Evolutionary conservation across 2,329 filamentous ascomycete genomes (phyloP).

Genomic region (Thielaviopsis musarum): DNA sequence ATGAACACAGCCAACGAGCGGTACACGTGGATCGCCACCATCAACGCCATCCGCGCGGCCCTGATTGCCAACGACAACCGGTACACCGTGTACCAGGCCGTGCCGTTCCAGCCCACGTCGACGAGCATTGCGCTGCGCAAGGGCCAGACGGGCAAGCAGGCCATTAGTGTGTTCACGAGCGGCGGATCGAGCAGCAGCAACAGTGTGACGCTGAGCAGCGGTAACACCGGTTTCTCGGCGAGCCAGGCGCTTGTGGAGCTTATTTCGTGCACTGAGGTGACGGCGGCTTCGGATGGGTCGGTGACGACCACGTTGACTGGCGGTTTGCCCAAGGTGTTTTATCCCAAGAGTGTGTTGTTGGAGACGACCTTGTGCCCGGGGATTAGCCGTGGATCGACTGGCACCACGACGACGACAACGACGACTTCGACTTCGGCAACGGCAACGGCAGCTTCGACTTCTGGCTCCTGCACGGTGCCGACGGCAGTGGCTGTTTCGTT

Average conservation of each 20-base stretch:
- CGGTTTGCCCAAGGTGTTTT: slow-evolving; percentile 12
- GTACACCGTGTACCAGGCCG: slow-evolving; percentile 11
- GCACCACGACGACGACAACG: neutral
- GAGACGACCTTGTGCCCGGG: slow-evolving; percentile 8
- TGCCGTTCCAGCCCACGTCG: slow-evolving; percentile 11
- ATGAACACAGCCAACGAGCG: slow-evolving; percentile 9
- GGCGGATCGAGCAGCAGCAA: slow-evolving; percentile 10
- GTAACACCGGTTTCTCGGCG: slow-evolving; percentile 9
- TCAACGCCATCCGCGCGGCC: slow-evolving; percentile 9
- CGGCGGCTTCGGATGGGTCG: slow-evolving; percentile 10
- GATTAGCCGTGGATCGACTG: neutral
- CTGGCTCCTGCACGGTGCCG: slow-evolving; percentile 17
- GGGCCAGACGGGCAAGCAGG: slow-evolving; percentile 10
- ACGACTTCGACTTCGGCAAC: neutral
- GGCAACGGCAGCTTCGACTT: neutral
- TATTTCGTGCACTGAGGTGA: slow-evolving; percentile 9
- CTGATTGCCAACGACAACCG: slow-evolving; percentile 9
- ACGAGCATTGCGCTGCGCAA: slow-evolving; percentile 12
- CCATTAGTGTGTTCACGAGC: slow-evolving; percentile 12
- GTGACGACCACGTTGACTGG: slow-evolving; percentile 9
- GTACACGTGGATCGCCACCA: slow-evolving; percentile 10
- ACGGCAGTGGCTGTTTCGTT: slow-evolving; percentile 25
- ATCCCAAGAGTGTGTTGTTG: slow-evolving; percentile 8
- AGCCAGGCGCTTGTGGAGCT: slow-evolving; percentile 12
- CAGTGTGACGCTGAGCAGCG: slow-evolving; percentile 10